phyloP scores from a whole-genome alignment of 495 filamentous ascomycete genomes.

The Penicillium egyptiacum region DNA sequence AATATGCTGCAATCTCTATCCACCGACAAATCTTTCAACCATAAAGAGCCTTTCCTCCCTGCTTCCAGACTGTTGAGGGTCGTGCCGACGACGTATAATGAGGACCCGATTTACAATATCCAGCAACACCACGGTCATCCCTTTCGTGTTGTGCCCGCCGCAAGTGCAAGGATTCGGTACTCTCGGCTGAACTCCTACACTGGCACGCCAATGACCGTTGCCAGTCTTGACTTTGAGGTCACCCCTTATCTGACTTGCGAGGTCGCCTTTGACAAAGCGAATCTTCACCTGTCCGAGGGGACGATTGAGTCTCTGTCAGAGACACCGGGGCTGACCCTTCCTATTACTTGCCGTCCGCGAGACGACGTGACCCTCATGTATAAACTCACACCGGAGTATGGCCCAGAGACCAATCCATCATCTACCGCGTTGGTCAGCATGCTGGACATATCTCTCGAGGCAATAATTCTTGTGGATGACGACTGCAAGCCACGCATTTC shows the following conservation, averaged over 20 bases:
- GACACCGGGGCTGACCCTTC: slow-evolving; percentile 56
- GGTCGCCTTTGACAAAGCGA: slow-evolving; percentile 64
- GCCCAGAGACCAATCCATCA: slow-evolving; percentile 49
- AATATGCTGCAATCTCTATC: slow-evolving; percentile 81
- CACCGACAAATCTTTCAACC: slow-evolving; percentile 63
- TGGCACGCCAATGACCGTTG: slow-evolving; percentile 66
- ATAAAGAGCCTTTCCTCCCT: slow-evolving; percentile 72
- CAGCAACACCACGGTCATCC: slow-evolving; percentile 61
- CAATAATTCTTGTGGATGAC: slow-evolving; percentile 60
- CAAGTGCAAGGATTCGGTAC: slow-evolving; percentile 83
- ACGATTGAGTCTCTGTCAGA: slow-evolving; percentile 66
- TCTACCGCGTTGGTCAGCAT: slow-evolving; percentile 50
- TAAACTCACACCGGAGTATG: slow-evolving; percentile 66
- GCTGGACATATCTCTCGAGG: slow-evolving; percentile 65
- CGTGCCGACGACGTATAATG: slow-evolving; percentile 59
- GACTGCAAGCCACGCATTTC: slow-evolving; percentile 69
- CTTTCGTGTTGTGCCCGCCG: slow-evolving; percentile 72
- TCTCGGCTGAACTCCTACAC: slow-evolving; percentile 66
- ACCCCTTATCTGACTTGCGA: slow-evolving; percentile 77
- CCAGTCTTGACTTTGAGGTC: slow-evolving; percentile 84
- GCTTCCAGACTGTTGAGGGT: slow-evolving; percentile 77
- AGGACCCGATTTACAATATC: slow-evolving; percentile 62
- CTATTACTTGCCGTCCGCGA: slow-evolving; percentile 70
- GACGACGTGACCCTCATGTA: slow-evolving; percentile 87
- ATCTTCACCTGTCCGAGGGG: slow-evolving; percentile 65